Base-by-base conservation (phyloP, 768 basidiomycete genomes). In the Suillus placidus region DNA sequence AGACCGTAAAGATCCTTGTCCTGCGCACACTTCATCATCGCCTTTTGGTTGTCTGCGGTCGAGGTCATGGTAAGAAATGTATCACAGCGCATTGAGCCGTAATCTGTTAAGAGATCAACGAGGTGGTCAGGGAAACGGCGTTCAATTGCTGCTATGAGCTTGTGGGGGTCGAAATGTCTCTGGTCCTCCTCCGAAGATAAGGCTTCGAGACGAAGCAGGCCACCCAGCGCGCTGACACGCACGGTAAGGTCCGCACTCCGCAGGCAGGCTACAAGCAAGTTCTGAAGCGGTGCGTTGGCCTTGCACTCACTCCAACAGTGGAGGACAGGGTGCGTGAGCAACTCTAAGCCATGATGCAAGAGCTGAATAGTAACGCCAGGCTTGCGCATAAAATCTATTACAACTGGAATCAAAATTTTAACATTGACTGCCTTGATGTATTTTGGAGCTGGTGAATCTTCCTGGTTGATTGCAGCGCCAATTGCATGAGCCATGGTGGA, bases 191-290 rank as follows among this genome's bases (percentile, higher is more conserved):
- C 83, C 1, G 80, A 72, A 12, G 81, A 78, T 6, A 73, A 67
- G 18, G 68, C 72, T 71, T 87, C 82, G 13, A 89, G 75, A 35
- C 85, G 81, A 42, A 88, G 76, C 20, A 90, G 75, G 6, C 80
- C 87, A 4, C 83, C 83, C 6, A 90, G 79, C 16, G 84, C 87
- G 2, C 74, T 74, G 71, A 81, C 84, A 6, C 87, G 84, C 3
- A 76, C 80, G 40, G 81, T 78, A 75, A 88, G 82, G 71, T 89
- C 87, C 40, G 78, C 77, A 73, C 84, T 84, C 51, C 87, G 82
- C 38, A 89, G 73, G 32, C 82, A 83, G 0, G 87, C 84, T 23
- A 88, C 82, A 18, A 90, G 77, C 61, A 87, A 82, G n/a, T 79
- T 78, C 16, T 83, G 73, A 61, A 84, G 75, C 1, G 80, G 72